Conservation (phyloP, 2,329 filamentous ascomycete species). For the Aureobasidium subglaciale region DNA sequence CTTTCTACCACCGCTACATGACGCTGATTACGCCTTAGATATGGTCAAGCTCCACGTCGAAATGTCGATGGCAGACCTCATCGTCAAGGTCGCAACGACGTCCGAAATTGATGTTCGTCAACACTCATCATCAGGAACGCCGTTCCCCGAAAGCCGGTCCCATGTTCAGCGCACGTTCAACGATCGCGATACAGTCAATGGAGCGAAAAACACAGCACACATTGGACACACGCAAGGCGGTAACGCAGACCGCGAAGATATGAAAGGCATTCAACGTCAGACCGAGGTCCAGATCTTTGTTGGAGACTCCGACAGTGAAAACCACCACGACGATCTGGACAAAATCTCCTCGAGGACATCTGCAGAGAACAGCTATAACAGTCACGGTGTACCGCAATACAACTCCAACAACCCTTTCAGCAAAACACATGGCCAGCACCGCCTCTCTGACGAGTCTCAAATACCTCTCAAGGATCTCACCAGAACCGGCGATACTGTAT, state of each 20-base stretch:
- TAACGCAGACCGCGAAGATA: not conserved
- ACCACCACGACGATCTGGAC: not conserved
- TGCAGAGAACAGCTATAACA: not conserved
- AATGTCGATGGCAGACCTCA: constrained; percentile 47
- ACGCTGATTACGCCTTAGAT: too few species aligned
- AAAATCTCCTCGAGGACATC: not conserved
- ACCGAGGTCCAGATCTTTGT: constrained; percentile 12
- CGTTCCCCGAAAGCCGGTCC: not conserved
- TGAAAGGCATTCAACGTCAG: constrained; percentile 9
- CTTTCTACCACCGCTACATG: too few species aligned
- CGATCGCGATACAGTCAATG: constrained; percentile 5
- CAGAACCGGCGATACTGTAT: not conserved
- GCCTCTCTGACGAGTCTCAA: constrained; percentile 9
- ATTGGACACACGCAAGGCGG: not conserved
- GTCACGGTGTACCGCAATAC: not conserved
- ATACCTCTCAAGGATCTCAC: constrained; percentile 12
- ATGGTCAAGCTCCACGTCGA: constrained; percentile 46
- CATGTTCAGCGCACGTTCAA: not conserved
- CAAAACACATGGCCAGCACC: not conserved
- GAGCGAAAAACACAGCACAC: not conserved
- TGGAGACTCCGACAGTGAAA: constrained; percentile 13
- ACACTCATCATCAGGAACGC: not conserved
- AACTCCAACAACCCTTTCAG: not conserved
- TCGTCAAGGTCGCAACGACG: constrained; percentile 33
- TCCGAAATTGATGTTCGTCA: constrained; percentile 9